phyloP scores from a whole-genome alignment of 2,329 filamentous ascomycete species.

The Venturia asperata region DNA sequence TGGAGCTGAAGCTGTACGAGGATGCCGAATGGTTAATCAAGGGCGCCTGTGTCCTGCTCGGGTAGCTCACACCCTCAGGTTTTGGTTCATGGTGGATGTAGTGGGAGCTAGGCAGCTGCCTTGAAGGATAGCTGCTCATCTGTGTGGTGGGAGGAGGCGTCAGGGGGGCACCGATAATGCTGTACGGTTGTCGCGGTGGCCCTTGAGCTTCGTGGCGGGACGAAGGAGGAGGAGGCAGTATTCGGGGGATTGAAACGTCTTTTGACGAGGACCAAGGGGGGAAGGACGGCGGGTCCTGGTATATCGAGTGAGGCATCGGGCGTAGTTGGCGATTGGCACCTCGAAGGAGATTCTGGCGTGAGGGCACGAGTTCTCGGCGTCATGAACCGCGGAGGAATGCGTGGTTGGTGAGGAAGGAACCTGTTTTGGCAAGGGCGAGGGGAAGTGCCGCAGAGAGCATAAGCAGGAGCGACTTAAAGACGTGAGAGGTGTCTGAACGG shows the following conservation, averaged over 20 bases:
- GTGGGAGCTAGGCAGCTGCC: neutral
- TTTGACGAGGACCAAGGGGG: neutral
- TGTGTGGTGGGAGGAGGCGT: slow-evolving; percentile 10
- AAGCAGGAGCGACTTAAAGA: slow-evolving; percentile 4
- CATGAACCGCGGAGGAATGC: neutral
- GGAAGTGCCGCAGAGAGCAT: neutral
- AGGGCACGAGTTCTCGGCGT: neutral
- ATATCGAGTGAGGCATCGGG: neutral
- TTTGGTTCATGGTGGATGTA: neutral
- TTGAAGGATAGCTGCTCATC: neutral
- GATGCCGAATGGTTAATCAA: neutral
- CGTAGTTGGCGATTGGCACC: neutral
- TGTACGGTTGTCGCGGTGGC: neutral
- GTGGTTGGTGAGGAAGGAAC: slow-evolving; percentile 8
- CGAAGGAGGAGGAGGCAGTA: slow-evolving; percentile 5
- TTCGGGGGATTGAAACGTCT: neutral
- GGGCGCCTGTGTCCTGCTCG: neutral
- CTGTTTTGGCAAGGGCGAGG: slow-evolving; percentile 2
- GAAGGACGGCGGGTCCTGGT: slow-evolving; percentile 3
- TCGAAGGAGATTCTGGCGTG: neutral
- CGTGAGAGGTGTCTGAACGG: neutral
- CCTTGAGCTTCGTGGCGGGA: neutral
- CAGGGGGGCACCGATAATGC: neutral
- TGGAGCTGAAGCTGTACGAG: neutral
- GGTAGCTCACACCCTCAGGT: neutral